A percentile compares a stretch with the other conserved stretches of the same genome.
Conservation (phyloP, 2,329 filamentous ascomycete genomes). For the Penicillium sp. region DNA sequence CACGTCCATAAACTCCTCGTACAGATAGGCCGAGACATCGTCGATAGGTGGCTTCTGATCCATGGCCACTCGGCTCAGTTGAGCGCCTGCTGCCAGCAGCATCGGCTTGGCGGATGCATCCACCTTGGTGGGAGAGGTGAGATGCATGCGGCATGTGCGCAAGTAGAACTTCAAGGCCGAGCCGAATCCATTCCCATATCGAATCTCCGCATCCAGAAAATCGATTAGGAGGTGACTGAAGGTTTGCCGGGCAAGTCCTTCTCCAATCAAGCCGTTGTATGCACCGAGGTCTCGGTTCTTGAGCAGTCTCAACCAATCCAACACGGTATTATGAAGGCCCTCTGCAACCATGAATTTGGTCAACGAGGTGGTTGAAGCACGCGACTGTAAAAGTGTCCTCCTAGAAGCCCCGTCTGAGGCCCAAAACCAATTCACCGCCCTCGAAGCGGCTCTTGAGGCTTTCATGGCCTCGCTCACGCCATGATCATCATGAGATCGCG, state of each 20-base stretch:
- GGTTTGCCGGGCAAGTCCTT: conserved; percentile 16
- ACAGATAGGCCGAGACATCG: conserved; percentile 27
- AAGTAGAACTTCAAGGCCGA: conserved; percentile 32
- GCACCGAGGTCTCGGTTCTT: conserved; percentile 26
- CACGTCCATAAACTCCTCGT: conserved; percentile 30
- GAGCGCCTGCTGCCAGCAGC: conserved; percentile 24
- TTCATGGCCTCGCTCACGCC: conserved; percentile 29
- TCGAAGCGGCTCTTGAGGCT: conserved; percentile 32
- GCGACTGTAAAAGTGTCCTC: conserved; percentile 30
- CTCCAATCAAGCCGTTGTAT: conserved; percentile 21
- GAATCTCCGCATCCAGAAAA: conserved; percentile 33
- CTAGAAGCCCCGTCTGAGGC: conserved; percentile 33
- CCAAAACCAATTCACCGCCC: conserved; percentile 39
- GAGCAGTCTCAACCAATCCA: conserved; percentile 36
- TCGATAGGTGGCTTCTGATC: conserved; percentile 21
- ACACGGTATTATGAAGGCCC: conserved; percentile 30
- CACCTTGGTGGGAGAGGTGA: conserved; percentile 7
- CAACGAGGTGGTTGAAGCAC: conserved; percentile 21
- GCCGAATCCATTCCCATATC: conserved; percentile 31
- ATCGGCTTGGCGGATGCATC: conserved; percentile 15
- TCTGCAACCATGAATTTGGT: conserved; percentile 41
- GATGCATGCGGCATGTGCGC: conserved; percentile 22
- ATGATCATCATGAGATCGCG: conserved; percentile 20
- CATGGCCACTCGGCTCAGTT: conserved; percentile 27
- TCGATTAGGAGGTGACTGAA: conserved; percentile 29